Evolutionary conservation across 345 rosid genomes (phyloP).

Genomic region (Pelargonium nanum): DNA sequence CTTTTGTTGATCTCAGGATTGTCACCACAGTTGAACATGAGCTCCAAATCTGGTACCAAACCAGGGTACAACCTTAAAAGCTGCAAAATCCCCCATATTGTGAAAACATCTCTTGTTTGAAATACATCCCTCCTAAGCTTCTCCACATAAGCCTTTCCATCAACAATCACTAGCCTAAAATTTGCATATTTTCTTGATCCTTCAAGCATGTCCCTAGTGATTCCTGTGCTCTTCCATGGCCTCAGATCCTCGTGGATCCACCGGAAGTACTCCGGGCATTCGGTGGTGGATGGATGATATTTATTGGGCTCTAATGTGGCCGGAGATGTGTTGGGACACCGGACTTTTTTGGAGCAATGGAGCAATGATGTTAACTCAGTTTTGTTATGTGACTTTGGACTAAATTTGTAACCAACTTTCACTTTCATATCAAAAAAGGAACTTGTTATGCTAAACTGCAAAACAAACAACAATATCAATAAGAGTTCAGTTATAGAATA

Average conservation of each 20-base stretch:
- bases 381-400: too few species aligned
- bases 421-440: too few species aligned
- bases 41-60: slow-evolving; percentile 51
- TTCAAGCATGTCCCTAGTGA: slow-evolving; percentile 42
- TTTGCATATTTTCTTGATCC: slow-evolving; percentile 26
- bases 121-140: slow-evolving; percentile 20
- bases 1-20: slow-evolving; percentile 23
- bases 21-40: slow-evolving; percentile 45
- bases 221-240: slow-evolving; percentile 43
- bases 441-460: too few species aligned
- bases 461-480: too few species aligned
- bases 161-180: slow-evolving; percentile 36
- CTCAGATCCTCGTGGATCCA: slow-evolving; percentile 53
- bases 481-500: too few species aligned
- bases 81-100: slow-evolving; percentile 65
- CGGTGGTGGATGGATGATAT: slow-evolving; percentile 4
- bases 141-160: slow-evolving; percentile 42
- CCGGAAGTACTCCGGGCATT: slow-evolving; percentile 56
- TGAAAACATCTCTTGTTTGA: slow-evolving; percentile 55
- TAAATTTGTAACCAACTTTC: too few species aligned
- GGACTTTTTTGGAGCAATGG: too few species aligned
- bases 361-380: too few species aligned
- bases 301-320: too few species aligned
- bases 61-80: slow-evolving; percentile 62
- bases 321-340: too few species aligned